Evolutionary conservation across 164 flowering plant species (phyloP), one percentile per base, ranked within the genome.

Genomic region (Umbellularia californica): DNA sequence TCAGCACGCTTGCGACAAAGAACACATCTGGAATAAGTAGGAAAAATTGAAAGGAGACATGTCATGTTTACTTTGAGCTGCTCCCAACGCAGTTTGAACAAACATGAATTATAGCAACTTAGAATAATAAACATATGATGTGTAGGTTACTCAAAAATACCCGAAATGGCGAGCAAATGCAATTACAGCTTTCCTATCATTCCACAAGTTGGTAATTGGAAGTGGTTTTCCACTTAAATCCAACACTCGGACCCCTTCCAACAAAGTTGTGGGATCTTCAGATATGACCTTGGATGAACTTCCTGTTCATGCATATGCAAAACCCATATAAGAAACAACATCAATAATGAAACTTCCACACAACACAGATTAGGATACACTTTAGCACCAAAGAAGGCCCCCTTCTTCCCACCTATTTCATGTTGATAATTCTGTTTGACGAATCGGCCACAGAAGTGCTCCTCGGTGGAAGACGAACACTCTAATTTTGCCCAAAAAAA

Each of bases 141-240:
- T 47, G 7, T 15, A 11, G 10, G 1, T 35, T 4, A 2, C 5
- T 9, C 25, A 68, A 74, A 68, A 74, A 28, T 71, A 95, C 97
- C 97, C 98, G 70, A 95, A 95, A 86, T 93, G 99, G 71, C 98
- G 96, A 74, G 99, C 95, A 81, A 93, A 95, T 35, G 99, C 99
- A 69, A 93, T 85, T 41, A 93, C 93, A 47, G 95, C 92, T 82
- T 88, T 95, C 82, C 98, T 84, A 75, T 93, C 95, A 77, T 93
- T 92, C 99, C 99, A 95, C 79, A 95, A 77, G 84, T 93, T 90
- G 73, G 93, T 84, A 65, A 95, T 82, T 1, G 86, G 83, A 83
- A 92, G 71, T n/a, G 76, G 87, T 28, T 81, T 85, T 72, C 98
- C 97, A 63, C 81, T 74, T 88, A 90, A 85, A 83, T 86, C 98